Evolutionary conservation across 495 filamentous ascomycete genomes (phyloP).

Genomic region (Penicillium cataractarum): DNA sequence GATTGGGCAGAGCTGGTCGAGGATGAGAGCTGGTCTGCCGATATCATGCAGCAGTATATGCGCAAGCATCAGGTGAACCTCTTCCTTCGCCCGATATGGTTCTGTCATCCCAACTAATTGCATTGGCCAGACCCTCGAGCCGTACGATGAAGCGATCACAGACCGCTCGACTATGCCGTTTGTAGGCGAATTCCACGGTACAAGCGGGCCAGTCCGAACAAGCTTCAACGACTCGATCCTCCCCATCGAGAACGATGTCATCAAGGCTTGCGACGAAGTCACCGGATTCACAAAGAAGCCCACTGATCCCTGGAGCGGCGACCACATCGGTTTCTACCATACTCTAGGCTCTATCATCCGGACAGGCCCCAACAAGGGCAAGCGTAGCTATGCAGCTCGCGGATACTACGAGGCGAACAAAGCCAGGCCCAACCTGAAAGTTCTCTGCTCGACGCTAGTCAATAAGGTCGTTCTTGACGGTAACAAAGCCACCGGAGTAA

Average conservation of each 20-base stretch:
- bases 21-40: constrained; percentile 45
- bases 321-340: constrained; percentile 39
- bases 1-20: constrained; percentile 48
- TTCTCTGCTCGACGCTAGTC: constrained; percentile 37
- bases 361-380: constrained; percentile 42
- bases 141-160: constrained; percentile 19
- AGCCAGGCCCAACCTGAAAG: constrained; percentile 29
- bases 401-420: constrained; percentile 31
- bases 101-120: neutral
- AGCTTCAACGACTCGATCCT: constrained; percentile 32
- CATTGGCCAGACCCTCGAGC: constrained; percentile 19
- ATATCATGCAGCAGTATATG: constrained; percentile 37
- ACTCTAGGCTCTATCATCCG: constrained; percentile 46
- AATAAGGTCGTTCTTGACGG: constrained; percentile 29
- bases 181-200: constrained; percentile 32
- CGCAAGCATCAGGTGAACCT: constrained; percentile 29
- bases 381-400: constrained; percentile 54
- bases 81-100: constrained; percentile 23
- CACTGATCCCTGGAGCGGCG: constrained; percentile 38
- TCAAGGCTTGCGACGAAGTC: constrained; percentile 30
- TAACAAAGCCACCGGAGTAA: constrained; percentile 38
- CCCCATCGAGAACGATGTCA: constrained; percentile 30
- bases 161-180: constrained; percentile 24
- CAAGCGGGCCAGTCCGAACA: constrained; percentile 33
- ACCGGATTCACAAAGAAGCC: constrained; percentile 25